Percentiles rank a stretch among this genome's conserved stretches.
Evolutionary conservation across 495 filamentous ascomycete species (phyloP).

Genomic region (Pyronema omphalodes): DNA sequence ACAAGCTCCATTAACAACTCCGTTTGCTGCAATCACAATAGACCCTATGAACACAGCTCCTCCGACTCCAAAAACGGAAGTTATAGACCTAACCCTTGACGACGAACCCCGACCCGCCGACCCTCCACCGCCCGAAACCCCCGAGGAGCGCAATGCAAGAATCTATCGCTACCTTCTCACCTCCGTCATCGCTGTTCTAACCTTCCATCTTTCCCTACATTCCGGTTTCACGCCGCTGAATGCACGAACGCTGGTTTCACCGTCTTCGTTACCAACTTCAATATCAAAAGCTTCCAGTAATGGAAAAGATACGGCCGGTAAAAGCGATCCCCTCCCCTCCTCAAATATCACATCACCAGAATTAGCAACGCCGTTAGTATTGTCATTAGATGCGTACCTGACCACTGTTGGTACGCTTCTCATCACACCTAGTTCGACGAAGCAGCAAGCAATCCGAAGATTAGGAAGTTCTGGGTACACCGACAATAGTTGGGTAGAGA

Average conservation of each 20-base stretch:
- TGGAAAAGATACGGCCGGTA: conserved; percentile 1
- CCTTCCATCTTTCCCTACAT: conserved; percentile 14
- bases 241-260: conserved; percentile 19
- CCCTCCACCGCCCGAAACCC: too few species aligned
- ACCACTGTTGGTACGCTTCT: conserved; percentile 19
- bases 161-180: conserved; percentile 15
- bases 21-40: neutral
- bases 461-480: conserved; percentile 1
- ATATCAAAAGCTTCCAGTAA: neutral
- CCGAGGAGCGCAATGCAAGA: neutral
- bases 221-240: conserved; percentile 21
- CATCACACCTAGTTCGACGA: conserved; percentile 16
- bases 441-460: conserved; percentile 16
- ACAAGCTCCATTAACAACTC: neutral
- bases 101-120: neutral
- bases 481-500: neutral
- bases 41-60: neutral
- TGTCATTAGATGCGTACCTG: conserved; percentile 19
- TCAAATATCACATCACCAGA: conserved; percentile 13
- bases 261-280: conserved; percentile 8
- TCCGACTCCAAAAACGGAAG: neutral
- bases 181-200: conserved; percentile 13
- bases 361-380: conserved; percentile 13
- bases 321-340: conserved; percentile 7
- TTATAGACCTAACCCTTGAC: conserved; percentile 21